Percentiles rank a stretch among this genome's conserved stretches.
phyloP scores from a whole-genome alignment of 2,329 filamentous ascomycete genomes.

The Diaporthe sp. region DNA sequence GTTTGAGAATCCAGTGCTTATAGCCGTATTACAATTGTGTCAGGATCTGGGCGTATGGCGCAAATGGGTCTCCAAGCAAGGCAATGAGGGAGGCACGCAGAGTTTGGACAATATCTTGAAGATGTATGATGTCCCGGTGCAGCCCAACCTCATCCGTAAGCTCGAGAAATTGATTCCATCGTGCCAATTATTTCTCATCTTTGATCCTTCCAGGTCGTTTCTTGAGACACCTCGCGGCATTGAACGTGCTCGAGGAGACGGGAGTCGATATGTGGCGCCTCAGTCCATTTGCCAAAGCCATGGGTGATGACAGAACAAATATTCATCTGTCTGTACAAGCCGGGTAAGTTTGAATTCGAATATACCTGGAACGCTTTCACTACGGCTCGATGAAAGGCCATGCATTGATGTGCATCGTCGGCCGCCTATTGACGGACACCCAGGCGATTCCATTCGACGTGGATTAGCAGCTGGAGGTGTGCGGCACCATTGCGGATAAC shows the following conservation, averaged over 20 bases:
- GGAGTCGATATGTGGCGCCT: conserved; percentile 43
- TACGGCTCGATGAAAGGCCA: too few species aligned
- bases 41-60: conserved; percentile 47
- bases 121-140: conserved; percentile 39
- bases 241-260: conserved; percentile 44
- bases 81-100: conserved; percentile 41
- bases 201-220: conserved; percentile 38
- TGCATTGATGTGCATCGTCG: too few species aligned
- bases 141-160: conserved; percentile 44
- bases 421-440: neutral
- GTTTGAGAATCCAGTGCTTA: conserved; percentile 44
- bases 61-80: conserved; percentile 39
- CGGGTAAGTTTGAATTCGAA: neutral
- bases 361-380: neutral
- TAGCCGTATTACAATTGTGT: conserved; percentile 44
- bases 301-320: conserved; percentile 40
- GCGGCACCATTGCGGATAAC: too few species aligned
- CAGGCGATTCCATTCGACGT: too few species aligned
- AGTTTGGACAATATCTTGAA: conserved; percentile 42
- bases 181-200: neutral
- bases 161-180: neutral
- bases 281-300: conserved; percentile 44
- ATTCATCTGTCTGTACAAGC: neutral
- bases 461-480: neutral
- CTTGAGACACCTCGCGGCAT: conserved; percentile 44